Base-by-base conservation (phyloP, 129 eudicot genomes). In the Pulicaria dysenterica region DNA sequence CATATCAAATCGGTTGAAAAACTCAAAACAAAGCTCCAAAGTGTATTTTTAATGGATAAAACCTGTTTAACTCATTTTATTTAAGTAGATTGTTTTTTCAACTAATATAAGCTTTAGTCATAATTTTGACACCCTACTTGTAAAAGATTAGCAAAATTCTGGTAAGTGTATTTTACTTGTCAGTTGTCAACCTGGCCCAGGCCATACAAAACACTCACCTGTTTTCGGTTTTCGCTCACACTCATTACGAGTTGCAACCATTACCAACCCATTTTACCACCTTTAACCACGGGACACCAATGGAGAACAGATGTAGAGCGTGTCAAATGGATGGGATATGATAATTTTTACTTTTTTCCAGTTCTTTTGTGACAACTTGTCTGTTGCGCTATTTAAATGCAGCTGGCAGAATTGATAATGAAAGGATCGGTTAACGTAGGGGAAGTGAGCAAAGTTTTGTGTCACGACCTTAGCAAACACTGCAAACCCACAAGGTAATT, bases 381-480 rank as follows among this genome's bases (percentile, higher is more conserved):
- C 15, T 15, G 56, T 65, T 60, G 44, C 67, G 31, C 43, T 31
- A 55, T 63, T 47, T 81, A 69, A 70, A 61, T 70, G 34, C 93
- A 94, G 99, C 66, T 94, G 55, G 80, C 99, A 19, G 99, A 94
- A 59, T 55, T 70, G 77, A 94, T 94, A 62, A 94, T 82, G 83
- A 90, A 83, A 65, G 97, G 99, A 44, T 88, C 83, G 7, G 94
- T 94, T 43, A 82, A 81, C 69, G 79, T 75, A 39, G 99, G 99
- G 77, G 89, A 74, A 46, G 99, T 90, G 31, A 76, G 88, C 94
- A 86, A 86, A 75, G 91, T 90, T 40, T 79, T 94, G 56, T 90
- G 99, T 67, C 80, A 85, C 9, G 96, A 94, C 68, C 87, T 94
- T 19, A 89, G 96, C 82, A 79, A 75, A 60, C 93, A 94, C 74